Conservation (phyloP, 2,329 filamentous ascomycete species). For the Ciborinia camelliae region DNA sequence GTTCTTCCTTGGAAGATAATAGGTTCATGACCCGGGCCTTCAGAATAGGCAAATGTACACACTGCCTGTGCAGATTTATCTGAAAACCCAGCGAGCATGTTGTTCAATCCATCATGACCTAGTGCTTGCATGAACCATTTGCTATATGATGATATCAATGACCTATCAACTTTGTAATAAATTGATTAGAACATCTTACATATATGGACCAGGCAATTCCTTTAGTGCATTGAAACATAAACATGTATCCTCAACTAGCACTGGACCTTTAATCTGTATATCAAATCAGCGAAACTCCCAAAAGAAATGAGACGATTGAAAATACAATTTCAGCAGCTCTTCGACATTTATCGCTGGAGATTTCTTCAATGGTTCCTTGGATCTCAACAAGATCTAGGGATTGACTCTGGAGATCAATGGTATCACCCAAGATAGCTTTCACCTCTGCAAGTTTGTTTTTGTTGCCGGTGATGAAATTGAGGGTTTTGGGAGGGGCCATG, state of each 20-base stretch:
- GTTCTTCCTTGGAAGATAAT: slow-evolving; percentile 91
- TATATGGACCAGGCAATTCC: slow-evolving; percentile 92
- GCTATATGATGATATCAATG: slow-evolving; percentile 45
- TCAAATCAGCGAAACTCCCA: slow-evolving; percentile 19
- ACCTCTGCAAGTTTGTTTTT: slow-evolving; percentile 91
- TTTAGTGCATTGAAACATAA: slow-evolving; percentile 88
- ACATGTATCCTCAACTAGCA: slow-evolving; percentile 93
- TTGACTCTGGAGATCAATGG: slow-evolving; percentile 70
- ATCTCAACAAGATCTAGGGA: slow-evolving; percentile 81
- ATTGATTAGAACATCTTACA: slow-evolving; percentile 52
- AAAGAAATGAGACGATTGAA: slow-evolving; percentile 13
- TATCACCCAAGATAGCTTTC: slow-evolving; percentile 73
- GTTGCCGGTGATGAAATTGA: slow-evolving; percentile 98
- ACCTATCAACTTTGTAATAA: not conserved
- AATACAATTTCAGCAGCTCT: slow-evolving; percentile 74
- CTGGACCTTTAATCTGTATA: slow-evolving; percentile 72
- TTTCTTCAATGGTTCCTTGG: slow-evolving; percentile 88
- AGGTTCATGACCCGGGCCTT: slow-evolving; percentile 78
- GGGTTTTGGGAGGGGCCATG: slow-evolving; percentile 39
- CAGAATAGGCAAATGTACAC: slow-evolving; percentile 91
- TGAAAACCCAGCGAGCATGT: slow-evolving; percentile 80
- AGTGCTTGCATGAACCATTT: slow-evolving; percentile 91
- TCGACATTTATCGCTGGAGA: slow-evolving; percentile 82
- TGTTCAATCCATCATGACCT: slow-evolving; percentile 83
- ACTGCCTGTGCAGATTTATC: slow-evolving; percentile 92